These are phyloP conservation scores for Cladophialophora chaetospira DNA, from an alignment of 2,329 filamentous ascomycete genomes.

Conservation along the genomic window DNA sequence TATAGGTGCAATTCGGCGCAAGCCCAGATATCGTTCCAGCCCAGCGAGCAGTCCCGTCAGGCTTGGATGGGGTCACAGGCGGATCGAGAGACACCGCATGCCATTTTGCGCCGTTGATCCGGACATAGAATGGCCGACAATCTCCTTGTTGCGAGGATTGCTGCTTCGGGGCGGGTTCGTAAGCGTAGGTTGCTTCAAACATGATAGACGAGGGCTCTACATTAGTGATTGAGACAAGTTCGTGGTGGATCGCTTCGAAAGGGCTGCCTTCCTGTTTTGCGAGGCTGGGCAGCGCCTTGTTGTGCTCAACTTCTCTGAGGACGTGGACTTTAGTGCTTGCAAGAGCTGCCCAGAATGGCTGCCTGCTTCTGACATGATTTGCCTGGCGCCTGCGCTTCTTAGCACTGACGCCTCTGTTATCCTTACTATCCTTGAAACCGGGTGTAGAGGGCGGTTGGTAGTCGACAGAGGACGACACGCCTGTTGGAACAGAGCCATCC, in stretches of 20 bases:
- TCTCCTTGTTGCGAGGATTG: slow-evolving; percentile 35
- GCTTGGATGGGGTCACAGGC: slow-evolving; percentile 47
- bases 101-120: slow-evolving; percentile 67
- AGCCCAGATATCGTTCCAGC: slow-evolving; percentile 66
- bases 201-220: slow-evolving; percentile 50
- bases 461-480: slow-evolving; percentile 45
- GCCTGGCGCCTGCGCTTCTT: slow-evolving; percentile 91
- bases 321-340: slow-evolving; percentile 96
- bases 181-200: slow-evolving; percentile 49
- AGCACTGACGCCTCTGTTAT: slow-evolving; percentile 59
- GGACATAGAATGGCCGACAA: slow-evolving; percentile 64
- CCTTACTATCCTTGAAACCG: slow-evolving; percentile 55
- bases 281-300: slow-evolving; percentile 47
- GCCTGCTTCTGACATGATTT: slow-evolving; percentile 83
- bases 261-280: slow-evolving; percentile 25
- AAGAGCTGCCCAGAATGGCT: slow-evolving; percentile 91
- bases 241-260: slow-evolving; percentile 42
- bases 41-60: slow-evolving; percentile 53
- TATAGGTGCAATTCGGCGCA: slow-evolving; percentile 65
- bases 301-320: slow-evolving; percentile 86
- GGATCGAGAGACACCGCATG: slow-evolving; percentile 60
- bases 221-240: slow-evolving; percentile 50
- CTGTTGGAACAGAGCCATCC: slow-evolving; percentile 44
- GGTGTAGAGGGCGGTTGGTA: slow-evolving; percentile 55
- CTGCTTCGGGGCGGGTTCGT: slow-evolving; percentile 36